Evolutionary conservation across 495 filamentous ascomycete species (phyloP).

Genomic region (Coniosporium apollinis): DNA sequence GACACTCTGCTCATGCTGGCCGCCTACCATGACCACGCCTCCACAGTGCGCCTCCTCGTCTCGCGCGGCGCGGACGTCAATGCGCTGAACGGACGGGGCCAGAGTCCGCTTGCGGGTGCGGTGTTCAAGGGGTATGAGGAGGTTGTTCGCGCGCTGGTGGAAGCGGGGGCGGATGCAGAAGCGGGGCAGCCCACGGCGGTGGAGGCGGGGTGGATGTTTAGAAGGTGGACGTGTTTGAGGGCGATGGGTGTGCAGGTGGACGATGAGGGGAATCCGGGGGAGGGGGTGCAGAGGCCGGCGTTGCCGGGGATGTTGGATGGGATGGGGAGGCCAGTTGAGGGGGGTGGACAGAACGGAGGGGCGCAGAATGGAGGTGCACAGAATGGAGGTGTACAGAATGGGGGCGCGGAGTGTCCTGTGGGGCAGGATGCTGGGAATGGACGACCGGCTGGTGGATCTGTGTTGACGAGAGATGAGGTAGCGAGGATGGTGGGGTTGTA

Average conservation of each 20-base stretch:
- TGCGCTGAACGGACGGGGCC: slow-evolving; percentile 23
- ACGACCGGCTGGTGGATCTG: no score
- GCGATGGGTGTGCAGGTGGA: slow-evolving; percentile 16
- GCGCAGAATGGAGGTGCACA: no score
- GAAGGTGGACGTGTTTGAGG: slow-evolving; percentile 15
- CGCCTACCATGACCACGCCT: slow-evolving; percentile 21
- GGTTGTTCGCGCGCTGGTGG: slow-evolving; percentile 20
- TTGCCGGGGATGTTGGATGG: no score
- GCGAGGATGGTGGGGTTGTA: no score
- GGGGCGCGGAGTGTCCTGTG: no score
- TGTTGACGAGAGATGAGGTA: no score
- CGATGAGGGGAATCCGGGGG: not conserved
- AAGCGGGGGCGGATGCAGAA: slow-evolving; percentile 15
- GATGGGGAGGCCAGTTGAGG: no score
- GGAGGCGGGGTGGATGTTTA: slow-evolving; percentile 25
- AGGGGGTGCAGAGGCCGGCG: no score
- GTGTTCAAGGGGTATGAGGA: slow-evolving; percentile 27
- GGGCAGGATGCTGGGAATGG: no score
- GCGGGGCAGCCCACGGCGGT: slow-evolving; percentile 23
- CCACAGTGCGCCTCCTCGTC: slow-evolving; percentile 18
- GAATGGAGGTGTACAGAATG: no score
- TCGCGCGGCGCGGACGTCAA: slow-evolving; percentile 20
- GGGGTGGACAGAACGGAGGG: no score
- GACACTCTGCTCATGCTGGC: slow-evolving; percentile 29
- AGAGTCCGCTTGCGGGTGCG: slow-evolving; percentile 24